Base-by-base conservation (phyloP, 768 basidiomycete genomes). In the Suillus subalutaceus region DNA sequence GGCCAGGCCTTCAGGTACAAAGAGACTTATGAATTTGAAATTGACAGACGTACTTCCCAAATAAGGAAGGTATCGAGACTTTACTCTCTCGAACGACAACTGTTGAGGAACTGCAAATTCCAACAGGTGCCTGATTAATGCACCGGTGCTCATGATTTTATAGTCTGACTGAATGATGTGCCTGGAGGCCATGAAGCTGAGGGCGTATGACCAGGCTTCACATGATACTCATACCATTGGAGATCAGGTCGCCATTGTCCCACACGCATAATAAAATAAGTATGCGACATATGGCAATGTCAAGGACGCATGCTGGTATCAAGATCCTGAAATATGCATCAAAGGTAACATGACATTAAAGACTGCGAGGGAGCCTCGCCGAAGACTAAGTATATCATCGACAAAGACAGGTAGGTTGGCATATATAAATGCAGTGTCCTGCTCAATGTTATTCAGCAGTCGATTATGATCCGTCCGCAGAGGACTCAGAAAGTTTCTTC, bases 401-500 rank as follows among this genome's bases (percentile, higher is more conserved):
- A 52, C 26, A 53, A 53, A 32, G 26, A 53, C 9, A 35, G 32
- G 53, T 56, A 3, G 6, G 12, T 35, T 3, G 9, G 18, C 16
- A 3, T 16, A 53, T 53, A 18, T 55, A 53, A 53, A 18, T 30
- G 7, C 30, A 9, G 52, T 15, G n/a, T n/a, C 37, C 20, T 37
- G 6, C 35, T 37, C 20, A 12, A 37, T 20, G 5, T 20, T 32
- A 32, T 10, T 55, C 18, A 7, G 10, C n/a, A 48, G 48, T 48
- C 15, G 12, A 20, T 20, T 60, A 60, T 60, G 41, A 56, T 35
- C 55, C 63, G 15, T 40, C 59, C 1, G 3, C 12, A 37, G 63
- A 62, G 15, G 58, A 43, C 30, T 43, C 16, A 30, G 65, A 53
- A 23, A 6, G 7, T 55, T 73, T 74, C n/a, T n/a, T n/a, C 71